Conservation (phyloP, 2,329 filamentous ascomycete genomes). For the Stromatinia cepivora region DNA sequence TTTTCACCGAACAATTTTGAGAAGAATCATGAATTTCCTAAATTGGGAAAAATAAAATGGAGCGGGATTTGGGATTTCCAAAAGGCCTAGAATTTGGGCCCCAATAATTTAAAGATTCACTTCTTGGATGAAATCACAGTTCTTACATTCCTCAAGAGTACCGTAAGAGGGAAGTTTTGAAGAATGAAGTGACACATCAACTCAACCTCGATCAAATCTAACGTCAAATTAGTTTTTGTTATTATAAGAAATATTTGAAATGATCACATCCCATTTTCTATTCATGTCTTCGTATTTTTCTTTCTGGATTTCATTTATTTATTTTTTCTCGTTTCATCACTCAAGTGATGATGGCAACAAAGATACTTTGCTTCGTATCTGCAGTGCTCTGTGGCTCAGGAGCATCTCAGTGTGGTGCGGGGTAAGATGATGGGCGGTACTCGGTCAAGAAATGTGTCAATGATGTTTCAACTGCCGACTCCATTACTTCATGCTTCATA, state of each 20-base stretch:
- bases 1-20: conserved; percentile 7
- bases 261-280: background rate
- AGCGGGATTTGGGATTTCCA: background rate
- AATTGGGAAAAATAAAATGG: background rate
- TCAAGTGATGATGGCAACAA: background rate
- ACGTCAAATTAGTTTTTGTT: background rate
- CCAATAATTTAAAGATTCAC: background rate
- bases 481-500: background rate
- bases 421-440: background rate
- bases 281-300: background rate
- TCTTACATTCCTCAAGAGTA: background rate
- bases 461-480: conserved; percentile 1
- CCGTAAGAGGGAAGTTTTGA: background rate
- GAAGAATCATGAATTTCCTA: too few relatives aligned
- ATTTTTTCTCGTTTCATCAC: background rate
- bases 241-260: background rate
- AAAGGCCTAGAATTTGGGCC: background rate
- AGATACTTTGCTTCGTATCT: background rate
- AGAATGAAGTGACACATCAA: background rate
- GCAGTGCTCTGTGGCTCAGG: background rate
- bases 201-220: background rate
- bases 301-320: background rate
- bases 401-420: background rate
- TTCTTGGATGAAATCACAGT: background rate
- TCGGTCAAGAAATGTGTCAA: conserved; percentile 20